Base-by-base conservation (phyloP, 345 rosid species). In the Sisymbrium altissimum region DNA sequence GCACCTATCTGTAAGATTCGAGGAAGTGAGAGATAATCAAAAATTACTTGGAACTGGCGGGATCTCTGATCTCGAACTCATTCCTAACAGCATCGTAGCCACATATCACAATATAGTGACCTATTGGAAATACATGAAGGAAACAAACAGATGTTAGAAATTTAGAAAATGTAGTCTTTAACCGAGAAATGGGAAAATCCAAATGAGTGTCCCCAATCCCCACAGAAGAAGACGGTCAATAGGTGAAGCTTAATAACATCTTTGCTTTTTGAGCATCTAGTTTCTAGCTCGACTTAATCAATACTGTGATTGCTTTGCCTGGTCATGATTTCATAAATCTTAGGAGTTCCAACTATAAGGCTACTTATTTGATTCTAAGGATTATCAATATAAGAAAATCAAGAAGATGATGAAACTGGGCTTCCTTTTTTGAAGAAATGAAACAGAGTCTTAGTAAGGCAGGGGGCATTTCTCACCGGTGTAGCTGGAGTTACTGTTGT, bases 61-160 rank as follows among this genome's bases (percentile, higher is more conserved):
- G 99, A 82, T 96, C 97, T 81, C 94, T 89, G 60, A 96, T 96
- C 85, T 96, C 98, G 54, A 92, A 96, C 84, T 90, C 98, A 74
- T 96, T 91, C 9, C 76, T 72, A 25, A 36, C 73, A 33, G 91
- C 78, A 70, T 92, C 96, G 66, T 92, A 95, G 74, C 98, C 97
- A 38, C 97, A 92, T 78, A 92, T 90, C 78, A 95, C 80, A 15
- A 95, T 82, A 70, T 95, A 90, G 69, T 95, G 99, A 80, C 99
- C 99, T 95, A 66, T 67, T 61, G 54, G 41, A 54, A 46, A 23
- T 23, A 53, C 62, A 79, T 29, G 49, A 40, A 33, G 49, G 54
- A 30, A 53, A 50, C 58, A 63, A 68, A 43, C 1, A 10, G 21
- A 46, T 63, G 63, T 21, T 25, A 38, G 64, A 36, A 32, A 4